These are phyloP conservation scores for Fusarium sambucinum DNA, from an alignment of 2,329 filamentous ascomycete species.

Conservation along the genomic window DNA sequence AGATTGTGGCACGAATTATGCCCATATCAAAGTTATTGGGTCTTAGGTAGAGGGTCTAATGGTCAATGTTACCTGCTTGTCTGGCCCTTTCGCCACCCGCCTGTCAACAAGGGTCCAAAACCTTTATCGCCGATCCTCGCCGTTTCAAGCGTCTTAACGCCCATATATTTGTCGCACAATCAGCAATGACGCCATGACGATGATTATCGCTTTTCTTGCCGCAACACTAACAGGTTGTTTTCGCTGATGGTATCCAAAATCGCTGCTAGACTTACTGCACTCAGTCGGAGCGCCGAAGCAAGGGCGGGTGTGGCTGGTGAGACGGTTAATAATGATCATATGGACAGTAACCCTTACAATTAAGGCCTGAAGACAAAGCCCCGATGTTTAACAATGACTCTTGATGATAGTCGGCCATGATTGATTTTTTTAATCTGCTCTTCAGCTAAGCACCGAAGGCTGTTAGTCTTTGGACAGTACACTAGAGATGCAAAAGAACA, in stretches of 20 bases:
- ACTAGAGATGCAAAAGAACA: neutral
- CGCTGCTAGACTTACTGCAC: neutral
- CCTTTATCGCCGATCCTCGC: constrained; percentile 38
- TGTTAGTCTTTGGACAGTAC: neutral
- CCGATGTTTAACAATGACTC: neutral
- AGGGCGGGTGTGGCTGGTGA: constrained; percentile 36
- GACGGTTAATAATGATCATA: constrained; percentile 17
- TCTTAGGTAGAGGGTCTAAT: constrained; percentile 23
- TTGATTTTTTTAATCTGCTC: neutral
- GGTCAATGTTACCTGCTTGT: constrained; percentile 19
- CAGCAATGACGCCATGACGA: constrained; percentile 45
- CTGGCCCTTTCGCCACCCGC: constrained; percentile 41
- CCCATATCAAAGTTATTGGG: constrained; percentile 35
- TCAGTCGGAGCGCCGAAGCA: constrained; percentile 10
- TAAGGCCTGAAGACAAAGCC: constrained; percentile 27
- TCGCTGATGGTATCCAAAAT: constrained; percentile 17
- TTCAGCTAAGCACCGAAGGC: neutral
- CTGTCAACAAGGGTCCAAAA: constrained; percentile 43
- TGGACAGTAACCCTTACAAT: constrained; percentile 1
- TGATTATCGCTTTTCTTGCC: constrained; percentile 23
- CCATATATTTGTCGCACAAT: constrained; percentile 27
- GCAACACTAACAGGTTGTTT: constrained; percentile 15
- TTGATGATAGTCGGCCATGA: neutral
- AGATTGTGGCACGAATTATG: constrained; percentile 33
- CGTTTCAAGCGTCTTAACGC: constrained; percentile 32